Evolutionary conservation across 306 rosid genomes (phyloP).

Genomic region (Lathyrus sativus): DNA sequence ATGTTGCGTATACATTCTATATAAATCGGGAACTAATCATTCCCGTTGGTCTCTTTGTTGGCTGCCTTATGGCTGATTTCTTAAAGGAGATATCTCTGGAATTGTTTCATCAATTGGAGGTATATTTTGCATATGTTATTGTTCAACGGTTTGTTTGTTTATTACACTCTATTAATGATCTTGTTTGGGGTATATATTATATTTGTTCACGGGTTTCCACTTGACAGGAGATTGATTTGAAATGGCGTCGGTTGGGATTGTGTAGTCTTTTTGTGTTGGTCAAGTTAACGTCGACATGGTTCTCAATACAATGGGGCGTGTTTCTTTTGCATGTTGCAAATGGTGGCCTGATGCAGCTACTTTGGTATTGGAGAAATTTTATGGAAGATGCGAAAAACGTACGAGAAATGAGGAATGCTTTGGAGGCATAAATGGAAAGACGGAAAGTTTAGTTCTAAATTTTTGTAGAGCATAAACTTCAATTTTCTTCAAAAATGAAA

Average conservation of each 20-base stretch:
- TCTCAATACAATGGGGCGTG: constrained; percentile 24
- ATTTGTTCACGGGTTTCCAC: constrained; percentile 7
- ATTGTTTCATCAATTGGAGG: constrained; percentile 43
- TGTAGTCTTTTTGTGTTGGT: constrained; percentile 44
- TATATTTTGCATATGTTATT: constrained; percentile 33
- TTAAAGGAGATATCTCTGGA: constrained; percentile 47
- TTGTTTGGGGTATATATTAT: constrained; percentile 4
- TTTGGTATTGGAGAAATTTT: constrained; percentile 48
- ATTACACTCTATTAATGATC: not conserved
- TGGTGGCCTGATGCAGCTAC: constrained; percentile 53
- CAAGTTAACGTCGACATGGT: constrained; percentile 39
- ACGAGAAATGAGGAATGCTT: constrained; percentile 22
- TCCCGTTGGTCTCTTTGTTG: constrained; percentile 51
- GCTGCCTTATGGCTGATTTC: constrained; percentile 46
- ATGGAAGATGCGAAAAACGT: constrained; percentile 35
- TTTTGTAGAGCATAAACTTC: constrained; percentile 1
- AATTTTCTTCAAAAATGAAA: constrained; percentile 13
- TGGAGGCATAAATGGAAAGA: constrained; percentile 29
- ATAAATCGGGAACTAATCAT: constrained; percentile 42
- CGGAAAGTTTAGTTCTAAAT: not conserved
- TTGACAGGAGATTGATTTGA: constrained; percentile 44
- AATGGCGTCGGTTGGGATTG: constrained; percentile 41
- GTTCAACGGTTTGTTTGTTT: not conserved
- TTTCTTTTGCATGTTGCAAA: constrained; percentile 50
- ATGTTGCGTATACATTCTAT: constrained; percentile 41